Percentiles rank a stretch among this genome's conserved stretches.
Evolutionary conservation across 2,329 filamentous ascomycete species (phyloP).

Genomic region (Chrysosporium queenslandicum): DNA sequence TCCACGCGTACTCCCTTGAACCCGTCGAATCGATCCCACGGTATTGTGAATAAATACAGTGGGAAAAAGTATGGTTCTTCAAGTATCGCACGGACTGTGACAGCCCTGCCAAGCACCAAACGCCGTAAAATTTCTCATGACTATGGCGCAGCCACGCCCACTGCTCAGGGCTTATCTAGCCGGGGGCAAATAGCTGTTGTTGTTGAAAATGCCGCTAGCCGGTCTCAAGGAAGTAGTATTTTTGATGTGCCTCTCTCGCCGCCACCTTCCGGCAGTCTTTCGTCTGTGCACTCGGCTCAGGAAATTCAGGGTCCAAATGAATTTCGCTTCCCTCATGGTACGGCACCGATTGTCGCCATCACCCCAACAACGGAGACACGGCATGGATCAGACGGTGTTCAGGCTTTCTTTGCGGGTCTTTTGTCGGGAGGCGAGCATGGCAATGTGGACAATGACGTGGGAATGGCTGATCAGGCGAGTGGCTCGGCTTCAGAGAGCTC

Average conservation of each 20-base stretch:
- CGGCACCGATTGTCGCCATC: conserved; percentile 24
- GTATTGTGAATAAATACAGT: conserved; percentile 14
- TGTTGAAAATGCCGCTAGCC: conserved; percentile 20
- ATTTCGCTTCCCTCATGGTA: conserved; percentile 32
- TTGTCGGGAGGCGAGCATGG: conserved; percentile 17
- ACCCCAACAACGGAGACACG: conserved; percentile 23
- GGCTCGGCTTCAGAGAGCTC: background rate
- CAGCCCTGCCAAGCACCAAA: conserved; percentile 22
- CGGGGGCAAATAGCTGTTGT: conserved; percentile 19
- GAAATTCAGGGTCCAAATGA: conserved; percentile 18
- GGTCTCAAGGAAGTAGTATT: conserved; percentile 13
- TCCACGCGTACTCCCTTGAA: conserved; percentile 3
- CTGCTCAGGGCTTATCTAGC: background rate
- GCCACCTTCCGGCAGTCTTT: conserved; percentile 29
- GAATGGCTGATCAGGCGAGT: background rate
- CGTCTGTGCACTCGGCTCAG: conserved; percentile 19
- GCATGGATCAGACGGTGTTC: conserved; percentile 15
- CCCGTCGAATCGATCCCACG: background rate
- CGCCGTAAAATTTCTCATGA: conserved; percentile 28
- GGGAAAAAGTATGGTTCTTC: background rate
- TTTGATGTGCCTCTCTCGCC: conserved; percentile 34
- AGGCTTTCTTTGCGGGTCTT: conserved; percentile 16
- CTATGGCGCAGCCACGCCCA: background rate
- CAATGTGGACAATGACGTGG: conserved; percentile 1
- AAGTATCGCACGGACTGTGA: background rate